Evolutionary conservation across 2,329 filamentous ascomycete genomes (phyloP).

Genomic region (Neonectria coccinea): DNA sequence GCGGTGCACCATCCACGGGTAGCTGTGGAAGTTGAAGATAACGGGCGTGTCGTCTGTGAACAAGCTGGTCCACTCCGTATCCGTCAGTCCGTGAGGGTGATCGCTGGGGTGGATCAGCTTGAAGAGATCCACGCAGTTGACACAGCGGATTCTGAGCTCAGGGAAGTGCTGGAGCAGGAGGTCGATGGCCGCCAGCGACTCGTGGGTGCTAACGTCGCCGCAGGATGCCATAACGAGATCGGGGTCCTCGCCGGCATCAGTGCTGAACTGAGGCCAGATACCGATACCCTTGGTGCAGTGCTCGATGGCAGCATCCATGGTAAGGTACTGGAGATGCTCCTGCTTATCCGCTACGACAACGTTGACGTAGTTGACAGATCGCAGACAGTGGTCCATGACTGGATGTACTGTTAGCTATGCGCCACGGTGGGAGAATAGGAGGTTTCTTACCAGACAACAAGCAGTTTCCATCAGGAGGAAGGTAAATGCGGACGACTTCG

Average conservation of each 20-base stretch:
- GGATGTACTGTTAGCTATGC: conserved; percentile 30
- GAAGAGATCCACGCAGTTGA: conserved; percentile 86
- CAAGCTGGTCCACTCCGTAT: conserved; percentile 73
- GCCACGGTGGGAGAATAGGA: not conserved
- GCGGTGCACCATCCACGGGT: conserved; percentile 83
- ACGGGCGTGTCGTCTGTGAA: conserved; percentile 80
- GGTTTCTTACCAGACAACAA: conserved; percentile 66
- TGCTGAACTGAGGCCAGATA: conserved; percentile 82
- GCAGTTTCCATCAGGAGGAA: conserved; percentile 84
- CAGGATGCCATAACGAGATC: conserved; percentile 82
- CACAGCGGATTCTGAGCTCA: conserved; percentile 79
- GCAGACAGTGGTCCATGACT: conserved; percentile 81
- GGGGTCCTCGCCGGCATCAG: conserved; percentile 75
- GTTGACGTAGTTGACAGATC: conserved; percentile 82
- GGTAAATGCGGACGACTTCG: conserved; percentile 83
- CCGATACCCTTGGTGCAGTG: conserved; percentile 84
- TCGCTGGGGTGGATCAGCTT: conserved; percentile 77
- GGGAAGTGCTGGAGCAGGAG: conserved; percentile 79
- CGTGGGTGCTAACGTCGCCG: conserved; percentile 79
- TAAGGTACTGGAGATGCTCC: conserved; percentile 80
- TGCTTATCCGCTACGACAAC: conserved; percentile 85
- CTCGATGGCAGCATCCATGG: conserved; percentile 76
- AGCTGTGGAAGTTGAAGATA: conserved; percentile 88
- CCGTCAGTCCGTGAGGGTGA: conserved; percentile 79
- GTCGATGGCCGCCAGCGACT: conserved; percentile 79